Evolutionary conservation across 768 basidiomycete genomes (phyloP), one percentile per base, ranked within the genome.

Genomic region (Termitomyces sp.): DNA sequence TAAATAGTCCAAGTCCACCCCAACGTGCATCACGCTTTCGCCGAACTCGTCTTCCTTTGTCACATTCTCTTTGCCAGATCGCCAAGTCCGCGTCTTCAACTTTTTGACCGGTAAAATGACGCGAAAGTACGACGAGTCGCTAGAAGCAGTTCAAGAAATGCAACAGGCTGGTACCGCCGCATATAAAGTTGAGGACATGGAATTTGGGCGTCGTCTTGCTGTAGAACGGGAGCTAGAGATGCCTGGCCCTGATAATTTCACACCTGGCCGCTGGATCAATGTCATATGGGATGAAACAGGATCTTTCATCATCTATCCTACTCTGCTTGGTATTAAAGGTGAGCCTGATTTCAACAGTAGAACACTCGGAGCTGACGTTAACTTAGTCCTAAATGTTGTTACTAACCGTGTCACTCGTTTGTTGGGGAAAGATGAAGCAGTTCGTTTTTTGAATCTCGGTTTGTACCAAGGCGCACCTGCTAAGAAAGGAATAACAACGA

Each of bases 231-330:
- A 98, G 66, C 71, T 99, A 43, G 94, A 98, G 72, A 73, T 88
- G 54, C 85, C 87, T 38, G 87, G 85, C 12, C 83, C 85, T 3
- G 89, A 91, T 66, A 87, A 86, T 30, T 77, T 75, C 52, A 75
- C 82, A 56, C 87, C 85, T 53, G 90, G 86, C 23, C 82, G 85
- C 64, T 94, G 89, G 78, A 90, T 85, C 28, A 95, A 91, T 67
- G 91, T 86, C 1, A 81, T 94, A n/a, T 99, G 95, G 95, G 97
- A 99, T 66, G 97, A 99, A 71, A 94, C 89, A 60, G 95, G 96
- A 5, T 88, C 92, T 15, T 97, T 99, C 67, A 76, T 98, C 19
- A 70, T 99, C 33, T 99, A 98, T 66, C 92, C 96, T 17, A 93
- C 94, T 0, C 72, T 99, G 60, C 76, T 98, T 44, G 97, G 97